Percentiles rank a stretch among this genome's conserved stretches.
Conservation (phyloP, 2,329 filamentous ascomycete genomes). For the Beauveria bassiana region DNA sequence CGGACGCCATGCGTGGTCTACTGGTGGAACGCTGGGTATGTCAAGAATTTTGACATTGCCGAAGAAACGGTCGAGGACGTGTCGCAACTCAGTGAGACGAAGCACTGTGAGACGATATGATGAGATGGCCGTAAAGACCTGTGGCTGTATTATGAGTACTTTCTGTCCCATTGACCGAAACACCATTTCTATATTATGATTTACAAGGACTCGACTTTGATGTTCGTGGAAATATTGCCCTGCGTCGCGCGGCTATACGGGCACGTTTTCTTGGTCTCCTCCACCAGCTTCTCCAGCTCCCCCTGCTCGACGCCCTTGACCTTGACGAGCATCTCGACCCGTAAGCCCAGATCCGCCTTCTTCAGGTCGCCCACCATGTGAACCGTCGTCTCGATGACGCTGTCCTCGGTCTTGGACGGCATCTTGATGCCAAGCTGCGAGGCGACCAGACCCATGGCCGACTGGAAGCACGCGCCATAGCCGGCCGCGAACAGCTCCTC, state of each 20-base stretch:
- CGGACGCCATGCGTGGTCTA: not conserved
- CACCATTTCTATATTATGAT: not conserved
- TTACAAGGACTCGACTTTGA: constrained; percentile 16
- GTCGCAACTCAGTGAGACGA: not conserved
- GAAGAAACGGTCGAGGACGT: not conserved
- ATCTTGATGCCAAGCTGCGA: constrained; percentile 31
- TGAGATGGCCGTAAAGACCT: not conserved
- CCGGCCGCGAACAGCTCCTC: constrained; percentile 41
- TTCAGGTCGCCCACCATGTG: constrained; percentile 38
- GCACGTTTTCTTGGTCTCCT: constrained; percentile 20
- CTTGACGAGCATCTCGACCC: constrained; percentile 35
- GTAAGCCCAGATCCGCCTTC: constrained; percentile 34
- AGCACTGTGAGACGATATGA: not conserved
- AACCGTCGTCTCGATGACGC: constrained; percentile 32
- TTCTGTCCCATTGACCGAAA: not conserved
- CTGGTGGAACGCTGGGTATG: not conserved
- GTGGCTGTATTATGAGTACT: not conserved
- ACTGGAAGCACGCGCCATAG: constrained; percentile 40
- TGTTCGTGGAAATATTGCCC: constrained; percentile 21
- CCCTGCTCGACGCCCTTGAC: constrained; percentile 20
- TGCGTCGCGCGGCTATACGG: constrained; percentile 22
- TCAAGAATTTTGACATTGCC: not conserved
- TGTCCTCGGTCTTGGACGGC: constrained; percentile 28
- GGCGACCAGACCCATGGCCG: constrained; percentile 37
- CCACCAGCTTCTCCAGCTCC: constrained; percentile 20